Base-by-base conservation (phyloP, 2,329 filamentous ascomycete genomes). In the Onygena corvina region DNA sequence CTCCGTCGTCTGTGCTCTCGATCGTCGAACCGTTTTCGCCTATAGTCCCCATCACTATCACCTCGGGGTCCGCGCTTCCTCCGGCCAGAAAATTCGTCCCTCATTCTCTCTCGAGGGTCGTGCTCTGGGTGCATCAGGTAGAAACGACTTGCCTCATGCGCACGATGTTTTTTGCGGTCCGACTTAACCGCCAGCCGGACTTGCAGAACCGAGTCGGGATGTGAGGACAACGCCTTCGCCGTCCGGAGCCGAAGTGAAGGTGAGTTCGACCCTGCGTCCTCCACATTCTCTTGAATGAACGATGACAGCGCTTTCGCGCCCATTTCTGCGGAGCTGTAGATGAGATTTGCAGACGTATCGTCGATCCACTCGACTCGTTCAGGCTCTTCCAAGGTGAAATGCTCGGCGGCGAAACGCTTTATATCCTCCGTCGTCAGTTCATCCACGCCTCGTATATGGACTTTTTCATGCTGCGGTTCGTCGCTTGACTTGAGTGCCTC, bases 101-200 rank as follows among this genome's bases (percentile, higher is more conserved):
- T 76, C 54, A 80, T 71, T 47, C 79, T 77, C 67, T 86, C 87
- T 57, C 82, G 81, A 2, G 84, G 87, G 59, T 94, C 89, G 61
- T 88, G 80, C 58, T 94, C 86, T 1, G 90, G 90, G 58, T 96
- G 86, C 59, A 92, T 76, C 30, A 95, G 79, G 63, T 98, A 98
- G 70, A 93, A 96, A 9, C 86, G 78, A 67, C 90, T 96, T 53
- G 84, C 77, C 46, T 83, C 76, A 8, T 86, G 79, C 1, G 92
- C 90, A 34, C 86, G 83, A 36, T 73, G 77, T 59, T 80, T 77
- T 67, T 98, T 98, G 62, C 76, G 83, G 67, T 98, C 92, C 18
- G 79, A 75, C 21, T 75, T 72, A 4, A 88, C 76, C 0, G 89
- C 83, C 53, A 85, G 76, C 45, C 92, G 80, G 35, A 95, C 73